phyloP scores from a whole-genome alignment of 2,329 filamentous ascomycete genomes.

The Talaromyces marneffei region DNA sequence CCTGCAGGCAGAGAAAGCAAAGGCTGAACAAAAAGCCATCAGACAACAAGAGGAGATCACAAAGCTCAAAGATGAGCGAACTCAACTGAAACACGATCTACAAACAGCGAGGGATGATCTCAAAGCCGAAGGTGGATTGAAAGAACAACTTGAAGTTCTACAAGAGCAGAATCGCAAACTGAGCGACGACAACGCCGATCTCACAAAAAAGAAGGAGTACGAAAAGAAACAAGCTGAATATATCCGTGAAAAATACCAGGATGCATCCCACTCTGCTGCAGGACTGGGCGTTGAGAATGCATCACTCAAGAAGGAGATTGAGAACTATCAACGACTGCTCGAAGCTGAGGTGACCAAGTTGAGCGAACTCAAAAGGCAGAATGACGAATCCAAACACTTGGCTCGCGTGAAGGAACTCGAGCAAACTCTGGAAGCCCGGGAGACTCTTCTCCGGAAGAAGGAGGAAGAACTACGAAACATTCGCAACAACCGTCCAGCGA shows the following conservation, averaged over 20 bases:
- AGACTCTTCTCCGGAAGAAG: slow-evolving; percentile 37
- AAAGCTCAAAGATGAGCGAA: slow-evolving; percentile 38
- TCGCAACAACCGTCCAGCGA: slow-evolving; percentile 40
- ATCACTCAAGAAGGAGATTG: too few species aligned
- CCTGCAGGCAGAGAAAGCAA: slow-evolving; percentile 25
- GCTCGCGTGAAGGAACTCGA: slow-evolving; percentile 37
- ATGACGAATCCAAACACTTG: slow-evolving; percentile 30
- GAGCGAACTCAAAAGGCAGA: slow-evolving; percentile 33
- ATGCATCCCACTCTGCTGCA: slow-evolving; percentile 40
- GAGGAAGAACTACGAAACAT: slow-evolving; percentile 43
- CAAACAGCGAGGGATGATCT: slow-evolving; percentile 35
- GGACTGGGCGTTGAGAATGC: slow-evolving; percentile 37
- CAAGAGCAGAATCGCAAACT: slow-evolving; percentile 37
- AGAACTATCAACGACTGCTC: too few species aligned
- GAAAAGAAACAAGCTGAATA: slow-evolving; percentile 42
- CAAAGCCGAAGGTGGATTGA: slow-evolving; percentile 35
- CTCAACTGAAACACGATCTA: slow-evolving; percentile 33
- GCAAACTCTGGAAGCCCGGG: slow-evolving; percentile 29
- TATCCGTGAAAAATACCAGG: slow-evolving; percentile 43
- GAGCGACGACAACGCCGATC: slow-evolving; percentile 28
- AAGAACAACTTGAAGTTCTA: slow-evolving; percentile 37
- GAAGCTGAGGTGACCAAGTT: slow-evolving; percentile 33
- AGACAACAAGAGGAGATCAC: slow-evolving; percentile 34
- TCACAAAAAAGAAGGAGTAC: slow-evolving; percentile 37
- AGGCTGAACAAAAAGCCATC: slow-evolving; percentile 29